Conservation (phyloP, 345 rosid species). For the Salix arbutifolia region DNA sequence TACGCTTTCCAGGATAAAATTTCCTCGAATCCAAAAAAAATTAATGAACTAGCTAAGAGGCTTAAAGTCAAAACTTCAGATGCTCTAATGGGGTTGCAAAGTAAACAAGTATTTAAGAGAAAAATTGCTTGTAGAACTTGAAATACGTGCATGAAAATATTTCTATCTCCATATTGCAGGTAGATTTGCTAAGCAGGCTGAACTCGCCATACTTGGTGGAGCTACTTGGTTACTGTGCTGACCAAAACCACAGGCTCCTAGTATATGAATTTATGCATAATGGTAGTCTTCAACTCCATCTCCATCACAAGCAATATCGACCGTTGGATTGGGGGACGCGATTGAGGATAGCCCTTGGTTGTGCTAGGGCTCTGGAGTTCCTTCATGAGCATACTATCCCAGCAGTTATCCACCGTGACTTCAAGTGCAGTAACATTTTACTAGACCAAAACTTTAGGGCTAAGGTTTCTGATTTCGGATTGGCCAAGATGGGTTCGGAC, state of each 20-base stretch:
- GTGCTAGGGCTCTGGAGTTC: constrained; percentile 79
- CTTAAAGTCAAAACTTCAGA: neutral
- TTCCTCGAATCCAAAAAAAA: too few species aligned
- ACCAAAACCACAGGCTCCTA: constrained; percentile 72
- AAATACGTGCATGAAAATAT: neutral
- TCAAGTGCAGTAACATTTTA: constrained; percentile 69
- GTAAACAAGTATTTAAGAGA: constrained; percentile 3
- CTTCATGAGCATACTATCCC: constrained; percentile 66
- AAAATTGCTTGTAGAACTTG: neutral
- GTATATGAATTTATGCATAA: constrained; percentile 72
- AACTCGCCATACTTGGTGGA: constrained; percentile 77
- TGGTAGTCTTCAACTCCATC: constrained; percentile 58
- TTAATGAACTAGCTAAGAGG: neutral
- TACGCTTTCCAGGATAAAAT: too few species aligned
- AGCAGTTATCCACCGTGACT: constrained; percentile 75
- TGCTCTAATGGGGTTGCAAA: neutral
- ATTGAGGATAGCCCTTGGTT: constrained; percentile 74
- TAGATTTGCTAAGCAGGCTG: constrained; percentile 77
- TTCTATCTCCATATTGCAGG: constrained; percentile 42
- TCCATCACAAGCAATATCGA: constrained; percentile 40
- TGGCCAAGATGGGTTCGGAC: constrained; percentile 72
- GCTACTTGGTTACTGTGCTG: constrained; percentile 91
- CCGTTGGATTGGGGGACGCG: constrained; percentile 72
- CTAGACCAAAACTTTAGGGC: constrained; percentile 57
- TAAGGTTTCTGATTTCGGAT: constrained; percentile 72